Evolutionary conservation across 192 early-diverging fungal genomes (phyloP), one percentile per base, ranked within the genome.

Genomic region (Gryganskiella cystojenkinii): DNA sequence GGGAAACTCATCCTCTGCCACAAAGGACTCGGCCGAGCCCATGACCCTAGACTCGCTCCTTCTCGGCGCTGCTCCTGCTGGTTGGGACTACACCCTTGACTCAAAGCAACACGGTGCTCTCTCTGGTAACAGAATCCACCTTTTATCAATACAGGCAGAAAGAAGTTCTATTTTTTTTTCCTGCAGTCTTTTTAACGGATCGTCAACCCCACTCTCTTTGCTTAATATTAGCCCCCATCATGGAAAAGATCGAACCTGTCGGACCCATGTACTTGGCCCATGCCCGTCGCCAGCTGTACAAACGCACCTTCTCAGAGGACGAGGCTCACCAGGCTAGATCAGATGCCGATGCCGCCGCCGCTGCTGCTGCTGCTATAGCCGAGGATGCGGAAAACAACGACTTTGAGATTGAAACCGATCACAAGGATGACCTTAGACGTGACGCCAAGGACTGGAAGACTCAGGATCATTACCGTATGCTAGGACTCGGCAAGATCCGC

Each of bases 381-480:
- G 70, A 65, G 14, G 75, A 81, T 33, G 74, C 81, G 3, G 82
- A 71, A 20, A 87, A 66, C 13, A 84, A 71, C 47, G 79, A 83
- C 1, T 64, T 81, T 47, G 85, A 88, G n/a, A 69, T 83, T 33
- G 91, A 92, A 69, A 79, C 81, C 7, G 92, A 92, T 67, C 79
- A 86, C n/a, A 70, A 85, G 37, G 75, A 82, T 33, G 80, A 94
- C 30, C 57, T 94, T 58, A 63, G 74, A 30, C 81, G 87, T 24
- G 88, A 94, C 62, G 92, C 94, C 9, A 76, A 84, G 60, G 85
- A 93, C 7, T 94, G 92, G 92, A 95, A 93, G 82, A 79, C 82
- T 11, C 94, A 95, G 80, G 94, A 95, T 60, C 93, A 94, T 73
- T 96, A 96, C 80, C 89, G 84, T 25, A 82, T 96, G 19, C 79